These are phyloP conservation scores for Sporothrix schenckii DNA, from an alignment of 2,329 filamentous ascomycete genomes.

Conservation along the genomic window DNA sequence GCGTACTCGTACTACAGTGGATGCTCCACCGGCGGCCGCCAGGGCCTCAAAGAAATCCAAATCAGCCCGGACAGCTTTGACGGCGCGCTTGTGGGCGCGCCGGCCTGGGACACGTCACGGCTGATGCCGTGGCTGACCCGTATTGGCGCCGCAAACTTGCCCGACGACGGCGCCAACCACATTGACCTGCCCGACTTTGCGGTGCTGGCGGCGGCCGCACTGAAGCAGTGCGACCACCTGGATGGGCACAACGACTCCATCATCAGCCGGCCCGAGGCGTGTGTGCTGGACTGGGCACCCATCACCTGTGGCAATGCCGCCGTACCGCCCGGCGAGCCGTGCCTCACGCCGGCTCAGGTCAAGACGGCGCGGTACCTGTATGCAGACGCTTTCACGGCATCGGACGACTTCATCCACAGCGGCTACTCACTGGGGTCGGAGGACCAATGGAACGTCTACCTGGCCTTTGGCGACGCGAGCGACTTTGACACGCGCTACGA, in stretches of 20 bases:
- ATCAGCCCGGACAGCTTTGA: constrained; percentile 59
- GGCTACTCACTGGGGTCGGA: constrained; percentile 53
- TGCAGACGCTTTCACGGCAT: constrained; percentile 26
- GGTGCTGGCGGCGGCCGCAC: constrained; percentile 45
- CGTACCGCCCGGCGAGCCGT: constrained; percentile 8
- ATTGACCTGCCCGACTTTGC: constrained; percentile 49
- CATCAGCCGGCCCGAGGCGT: constrained; percentile 40
- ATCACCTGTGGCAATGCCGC: constrained; percentile 22
- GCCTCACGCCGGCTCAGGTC: constrained; percentile 33
- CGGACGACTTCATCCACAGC: constrained; percentile 38
- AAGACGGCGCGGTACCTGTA: constrained; percentile 31
- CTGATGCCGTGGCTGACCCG: constrained; percentile 47
- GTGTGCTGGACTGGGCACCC: constrained; percentile 42
- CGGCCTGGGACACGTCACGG: constrained; percentile 49
- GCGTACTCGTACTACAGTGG: constrained; percentile 59
- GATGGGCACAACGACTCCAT: constrained; percentile 49
- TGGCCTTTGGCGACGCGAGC: constrained; percentile 35
- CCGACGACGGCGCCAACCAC: constrained; percentile 46
- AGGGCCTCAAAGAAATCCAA: constrained; percentile 59
- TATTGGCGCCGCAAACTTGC: constrained; percentile 50
- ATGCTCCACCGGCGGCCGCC: constrained; percentile 63
- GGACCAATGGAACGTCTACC: constrained; percentile 37
- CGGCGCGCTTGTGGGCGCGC: constrained; percentile 56
- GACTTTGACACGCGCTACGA: constrained; percentile 40
- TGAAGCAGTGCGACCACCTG: constrained; percentile 48